Base-by-base conservation (phyloP, 768 basidiomycete species). In the Leccinum boreale region DNA sequence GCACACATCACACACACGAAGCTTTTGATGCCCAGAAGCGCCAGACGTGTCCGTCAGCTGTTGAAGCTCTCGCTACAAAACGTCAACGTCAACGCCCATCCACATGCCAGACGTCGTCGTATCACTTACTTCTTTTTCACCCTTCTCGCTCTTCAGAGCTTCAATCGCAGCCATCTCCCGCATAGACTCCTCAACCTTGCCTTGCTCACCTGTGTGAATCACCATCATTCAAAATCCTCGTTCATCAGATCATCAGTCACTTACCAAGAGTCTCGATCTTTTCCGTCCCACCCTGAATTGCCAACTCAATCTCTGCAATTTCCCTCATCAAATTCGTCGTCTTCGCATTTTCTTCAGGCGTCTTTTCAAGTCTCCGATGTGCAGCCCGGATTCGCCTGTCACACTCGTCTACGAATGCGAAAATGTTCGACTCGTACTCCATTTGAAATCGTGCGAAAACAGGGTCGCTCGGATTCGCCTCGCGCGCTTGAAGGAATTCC, bases 131-230 rank as follows among this genome's bases (percentile, higher is more conserved):
- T 99, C 97, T 73, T 98, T 98, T 63, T 97, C 96, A 23, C 81
- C 74, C 77, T 98, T 98, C 75, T 98, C 94, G 65, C 84, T 88
- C 79, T 98, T 98, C 71, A 99, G 75, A 1, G 97, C 97, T 70
- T 99, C 97, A 50, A 98, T 98, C 53, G 96, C 95, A 5, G 90
- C 88, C 82, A 99, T 86, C 75, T 98, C 96, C 60, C 90, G 81
- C 93, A 99, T 96, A 8, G 94, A 97, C 74, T 99, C 97, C 33
- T 98, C 97, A 21, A 99, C 95, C 76, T 95, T 94, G n/a, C 97
- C 97, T 74, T 96, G 90, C 72, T 98, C 97, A 61, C 96, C 92
- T 94, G 68, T 29, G 55, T 56, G 52, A 51, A 47, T 53, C 50
- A 29, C 39, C 39, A 19, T n/a, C 31, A 23, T 39, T 61, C 57